These are phyloP conservation scores for Pyrenula massariospora DNA, from an alignment of 495 filamentous ascomycete species.

Conservation along the genomic window DNA sequence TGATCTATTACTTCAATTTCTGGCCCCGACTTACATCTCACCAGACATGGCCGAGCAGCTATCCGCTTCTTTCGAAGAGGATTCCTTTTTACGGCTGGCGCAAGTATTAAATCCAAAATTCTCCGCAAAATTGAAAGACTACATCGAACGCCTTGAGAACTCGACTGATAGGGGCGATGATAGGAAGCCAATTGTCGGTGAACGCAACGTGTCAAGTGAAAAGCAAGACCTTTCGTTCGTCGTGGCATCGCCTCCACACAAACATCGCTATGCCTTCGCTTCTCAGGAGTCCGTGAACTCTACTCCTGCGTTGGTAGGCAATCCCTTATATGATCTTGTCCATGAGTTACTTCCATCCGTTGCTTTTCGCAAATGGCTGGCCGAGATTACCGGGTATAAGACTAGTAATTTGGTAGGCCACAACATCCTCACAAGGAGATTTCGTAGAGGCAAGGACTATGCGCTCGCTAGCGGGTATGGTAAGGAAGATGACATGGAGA, in stretches of 20 bases:
- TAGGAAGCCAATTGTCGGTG: conserved; percentile 25
- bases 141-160: conserved; percentile 52
- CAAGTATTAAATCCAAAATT: conserved; percentile 70
- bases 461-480: conserved; percentile 79
- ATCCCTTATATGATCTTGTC: conserved; percentile 29
- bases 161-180: too few species aligned
- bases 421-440: conserved; percentile 67
- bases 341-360: conserved; percentile 67
- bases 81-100: conserved; percentile 70
- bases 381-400: conserved; percentile 59
- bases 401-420: conserved; percentile 47
- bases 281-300: conserved; percentile 7
- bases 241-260: conserved; percentile 82
- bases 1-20: conserved; percentile 77
- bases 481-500: conserved; percentile 23
- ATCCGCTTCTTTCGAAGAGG: conserved; percentile 62
- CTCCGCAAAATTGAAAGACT: conserved; percentile 49
- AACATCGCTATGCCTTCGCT: conserved; percentile 83
- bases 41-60: conserved; percentile 84
- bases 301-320: conserved; percentile 53
- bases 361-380: conserved; percentile 87
- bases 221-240: conserved; percentile 39
- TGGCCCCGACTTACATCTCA: conserved; percentile 83
- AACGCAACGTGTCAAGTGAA: conserved; percentile 30
- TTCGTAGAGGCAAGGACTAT: conserved; percentile 81